Percentiles rank a stretch among this genome's conserved stretches.
phyloP scores from a whole-genome alignment of 371 early-diverging fungal genomes.

The Mortierella sp. region DNA sequence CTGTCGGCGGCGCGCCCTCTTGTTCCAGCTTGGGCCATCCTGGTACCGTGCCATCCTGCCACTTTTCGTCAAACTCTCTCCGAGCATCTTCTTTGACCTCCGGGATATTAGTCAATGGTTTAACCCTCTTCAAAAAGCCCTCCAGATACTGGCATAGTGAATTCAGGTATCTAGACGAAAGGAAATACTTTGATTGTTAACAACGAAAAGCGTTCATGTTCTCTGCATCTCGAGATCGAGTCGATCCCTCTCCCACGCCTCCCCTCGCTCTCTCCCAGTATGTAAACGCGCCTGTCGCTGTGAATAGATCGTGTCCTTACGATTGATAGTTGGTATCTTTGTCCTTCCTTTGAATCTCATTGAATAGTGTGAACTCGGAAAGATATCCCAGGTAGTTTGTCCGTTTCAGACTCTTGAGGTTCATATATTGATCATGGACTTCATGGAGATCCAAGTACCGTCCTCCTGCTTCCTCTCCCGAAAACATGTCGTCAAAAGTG shows the following conservation, averaged over 20 bases:
- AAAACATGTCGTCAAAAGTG: conserved; percentile 86
- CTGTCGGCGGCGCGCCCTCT: conserved; percentile 55
- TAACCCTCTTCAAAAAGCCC: conserved; percentile 78
- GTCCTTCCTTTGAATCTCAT: conserved; percentile 66
- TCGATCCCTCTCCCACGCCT: too few relatives aligned
- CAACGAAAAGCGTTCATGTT: background rate
- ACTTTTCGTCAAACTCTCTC: conserved; percentile 69
- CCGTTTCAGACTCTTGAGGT: conserved; percentile 79
- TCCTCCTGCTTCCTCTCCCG: conserved; percentile 92
- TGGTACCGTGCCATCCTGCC: conserved; percentile 65
- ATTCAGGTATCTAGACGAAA: conserved; percentile 70
- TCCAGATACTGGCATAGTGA: conserved; percentile 75
- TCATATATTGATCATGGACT: conserved; percentile 80
- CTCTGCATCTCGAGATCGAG: too few relatives aligned
- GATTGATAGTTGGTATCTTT: conserved; percentile 72
- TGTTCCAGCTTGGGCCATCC: conserved; percentile 71
- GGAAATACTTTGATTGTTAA: background rate
- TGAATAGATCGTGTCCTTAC: conserved; percentile 49
- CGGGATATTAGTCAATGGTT: conserved; percentile 81
- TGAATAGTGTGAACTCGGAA: conserved; percentile 74
- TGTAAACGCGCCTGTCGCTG: too few relatives aligned
- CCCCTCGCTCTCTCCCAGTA: too few relatives aligned
- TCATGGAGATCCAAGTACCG: conserved; percentile 88
- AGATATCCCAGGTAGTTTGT: conserved; percentile 86
- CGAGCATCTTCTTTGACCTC: conserved; percentile 61